A percentile compares a stretch with the other conserved stretches of the same genome.
Conservation (phyloP, 2,329 filamentous ascomycete genomes). For the Dryadomyces quercivorus region DNA sequence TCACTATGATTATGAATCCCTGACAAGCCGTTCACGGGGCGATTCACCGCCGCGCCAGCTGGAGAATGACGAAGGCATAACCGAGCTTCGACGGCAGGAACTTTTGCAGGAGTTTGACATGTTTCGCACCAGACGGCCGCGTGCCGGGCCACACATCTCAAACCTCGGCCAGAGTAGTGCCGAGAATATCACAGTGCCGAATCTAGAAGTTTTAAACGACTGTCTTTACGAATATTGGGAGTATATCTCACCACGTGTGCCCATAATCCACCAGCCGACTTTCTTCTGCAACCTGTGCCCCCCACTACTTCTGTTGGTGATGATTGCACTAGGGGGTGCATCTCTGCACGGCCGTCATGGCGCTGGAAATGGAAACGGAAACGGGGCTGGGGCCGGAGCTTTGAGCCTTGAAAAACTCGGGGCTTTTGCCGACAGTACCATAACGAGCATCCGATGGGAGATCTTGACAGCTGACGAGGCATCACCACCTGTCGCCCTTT, state of each 20-base stretch:
- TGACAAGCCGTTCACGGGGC: conserved; percentile 33
- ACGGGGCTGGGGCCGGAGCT: conserved; percentile 27
- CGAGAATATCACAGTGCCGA: conserved; percentile 41
- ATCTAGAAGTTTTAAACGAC: conserved; percentile 69
- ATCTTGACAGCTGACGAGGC: conserved; percentile 76
- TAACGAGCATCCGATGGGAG: conserved; percentile 66
- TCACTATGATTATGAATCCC: conserved; percentile 37
- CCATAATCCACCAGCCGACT: conserved; percentile 78
- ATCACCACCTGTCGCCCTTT: conserved; percentile 69
- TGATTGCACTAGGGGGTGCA: conserved; percentile 74
- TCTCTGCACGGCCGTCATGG: conserved; percentile 52
- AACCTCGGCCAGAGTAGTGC: conserved; percentile 25
- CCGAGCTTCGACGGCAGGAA: conserved; percentile 31
- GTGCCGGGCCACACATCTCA: conserved; percentile 21
- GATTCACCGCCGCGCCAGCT: conserved; percentile 29
- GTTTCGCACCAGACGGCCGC: conserved; percentile 31
- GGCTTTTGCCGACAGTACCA: conserved; percentile 45
- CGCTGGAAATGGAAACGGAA: neutral
- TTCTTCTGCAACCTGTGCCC: conserved; percentile 73
- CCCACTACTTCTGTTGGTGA: conserved; percentile 63
- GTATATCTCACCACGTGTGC: conserved; percentile 72
- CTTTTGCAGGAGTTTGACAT: conserved; percentile 29
- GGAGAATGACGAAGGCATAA: conserved; percentile 29
- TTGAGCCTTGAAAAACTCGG: conserved; percentile 33
- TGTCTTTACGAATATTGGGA: conserved; percentile 84